Percentiles rank a stretch among this genome's conserved stretches.
These are phyloP conservation scores for Acer yangbiense DNA, from an alignment of 345 rosid species.

Conservation along the genomic window DNA sequence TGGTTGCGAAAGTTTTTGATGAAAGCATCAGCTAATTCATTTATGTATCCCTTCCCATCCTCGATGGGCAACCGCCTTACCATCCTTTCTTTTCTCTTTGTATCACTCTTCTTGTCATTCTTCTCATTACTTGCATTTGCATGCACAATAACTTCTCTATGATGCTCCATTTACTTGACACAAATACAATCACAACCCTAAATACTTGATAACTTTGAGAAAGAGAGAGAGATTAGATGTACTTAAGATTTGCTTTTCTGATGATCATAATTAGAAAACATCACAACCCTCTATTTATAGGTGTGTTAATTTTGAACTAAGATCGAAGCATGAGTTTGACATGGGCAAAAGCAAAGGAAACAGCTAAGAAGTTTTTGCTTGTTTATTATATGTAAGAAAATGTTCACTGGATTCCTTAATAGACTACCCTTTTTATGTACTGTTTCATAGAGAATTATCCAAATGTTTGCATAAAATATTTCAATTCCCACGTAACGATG, in stretches of 20 bases:
- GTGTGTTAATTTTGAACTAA: not conserved
- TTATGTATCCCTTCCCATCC: slow-evolving; percentile 30
- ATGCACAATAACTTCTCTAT: too few relatives aligned
- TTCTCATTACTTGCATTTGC: not conserved
- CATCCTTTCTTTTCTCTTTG: not conserved
- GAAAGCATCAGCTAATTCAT: slow-evolving; percentile 33
- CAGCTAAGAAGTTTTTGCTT: slow-evolving; percentile 1
- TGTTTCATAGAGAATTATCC: not conserved
- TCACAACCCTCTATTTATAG: slow-evolving; percentile 14
- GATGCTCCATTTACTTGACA: slow-evolving; percentile 9
- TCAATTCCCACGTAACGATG: too few relatives aligned
- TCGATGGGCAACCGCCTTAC: not conserved
- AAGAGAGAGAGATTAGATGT: too few relatives aligned
- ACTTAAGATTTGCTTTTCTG: not conserved
- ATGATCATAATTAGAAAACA: not conserved
- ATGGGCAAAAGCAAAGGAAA: slow-evolving; percentile 17
- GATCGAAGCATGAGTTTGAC: slow-evolving; percentile 15
- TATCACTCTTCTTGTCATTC: not conserved
- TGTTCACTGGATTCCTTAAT: too few relatives aligned
- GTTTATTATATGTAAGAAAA: not conserved
- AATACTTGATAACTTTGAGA: too few relatives aligned
- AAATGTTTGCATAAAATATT: not conserved
- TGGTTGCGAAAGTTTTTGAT: slow-evolving; percentile 36
- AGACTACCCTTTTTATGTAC: too few relatives aligned
- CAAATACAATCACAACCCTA: too few relatives aligned